Percentiles rank a stretch among this genome's conserved stretches.
Conservation (phyloP, 192 early-diverging fungal species). For the Coemansia sp. region DNA sequence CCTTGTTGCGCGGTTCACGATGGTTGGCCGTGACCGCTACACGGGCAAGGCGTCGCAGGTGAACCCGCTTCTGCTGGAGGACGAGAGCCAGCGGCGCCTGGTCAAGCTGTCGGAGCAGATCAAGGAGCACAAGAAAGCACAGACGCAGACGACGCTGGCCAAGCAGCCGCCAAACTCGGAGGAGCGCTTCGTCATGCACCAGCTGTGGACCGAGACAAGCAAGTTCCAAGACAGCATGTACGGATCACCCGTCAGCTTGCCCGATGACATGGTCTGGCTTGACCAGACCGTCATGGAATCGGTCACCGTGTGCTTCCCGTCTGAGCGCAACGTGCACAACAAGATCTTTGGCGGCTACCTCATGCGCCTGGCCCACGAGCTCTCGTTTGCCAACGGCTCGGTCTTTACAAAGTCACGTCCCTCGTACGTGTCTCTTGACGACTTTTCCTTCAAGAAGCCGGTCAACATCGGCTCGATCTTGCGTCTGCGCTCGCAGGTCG, state of each 20-base stretch:
- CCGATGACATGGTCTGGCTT: slow-evolving; percentile 64
- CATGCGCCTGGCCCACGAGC: slow-evolving; percentile 83
- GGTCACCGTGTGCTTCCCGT: slow-evolving; percentile 65
- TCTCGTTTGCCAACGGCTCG: slow-evolving; percentile 73
- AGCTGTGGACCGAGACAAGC: slow-evolving; percentile 68
- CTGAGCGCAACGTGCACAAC: slow-evolving; percentile 77
- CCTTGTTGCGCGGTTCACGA: slow-evolving; percentile 79
- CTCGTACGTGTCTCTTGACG: slow-evolving; percentile 63
- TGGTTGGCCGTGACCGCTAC: slow-evolving; percentile 74
- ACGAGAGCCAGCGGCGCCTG: slow-evolving; percentile 68
- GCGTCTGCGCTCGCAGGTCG: slow-evolving; percentile 69
- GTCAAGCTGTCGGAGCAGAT: slow-evolving; percentile 66
- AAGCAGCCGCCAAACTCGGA: slow-evolving; percentile 73
- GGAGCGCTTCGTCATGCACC: slow-evolving; percentile 75
- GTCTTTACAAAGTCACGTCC: slow-evolving; percentile 62
- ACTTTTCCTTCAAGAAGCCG: slow-evolving; percentile 77
- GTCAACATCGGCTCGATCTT: slow-evolving; percentile 80
- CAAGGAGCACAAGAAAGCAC: slow-evolving; percentile 55
- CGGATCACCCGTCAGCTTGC: slow-evolving; percentile 25
- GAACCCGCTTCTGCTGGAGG: slow-evolving; percentile 69
- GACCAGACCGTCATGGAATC: slow-evolving; percentile 72
- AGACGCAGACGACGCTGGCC: slow-evolving; percentile 52
- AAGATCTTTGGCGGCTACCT: slow-evolving; percentile 77
- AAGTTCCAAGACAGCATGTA: slow-evolving; percentile 53
- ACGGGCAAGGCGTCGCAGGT: slow-evolving; percentile 67